Conservation (phyloP, 495 filamentous ascomycete genomes). For the Apiosordaria backusii region DNA sequence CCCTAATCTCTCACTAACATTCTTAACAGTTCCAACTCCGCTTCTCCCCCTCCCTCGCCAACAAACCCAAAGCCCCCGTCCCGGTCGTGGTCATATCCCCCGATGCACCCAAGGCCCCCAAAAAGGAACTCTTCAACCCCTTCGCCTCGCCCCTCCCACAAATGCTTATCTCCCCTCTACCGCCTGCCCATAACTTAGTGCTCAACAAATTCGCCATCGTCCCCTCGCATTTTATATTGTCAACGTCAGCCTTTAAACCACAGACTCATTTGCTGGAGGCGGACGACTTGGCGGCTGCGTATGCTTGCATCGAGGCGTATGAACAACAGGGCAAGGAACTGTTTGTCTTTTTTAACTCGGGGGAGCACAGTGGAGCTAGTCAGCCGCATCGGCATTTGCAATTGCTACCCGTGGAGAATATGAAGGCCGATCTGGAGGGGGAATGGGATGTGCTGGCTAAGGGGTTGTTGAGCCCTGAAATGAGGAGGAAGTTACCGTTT, state of each 20-base stretch:
- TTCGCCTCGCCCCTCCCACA: conserved; percentile 64
- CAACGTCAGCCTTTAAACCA: conserved; percentile 60
- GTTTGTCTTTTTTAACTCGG: conserved; percentile 83
- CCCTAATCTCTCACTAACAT: not conserved
- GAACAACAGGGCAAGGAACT: conserved; percentile 44
- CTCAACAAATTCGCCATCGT: conserved; percentile 84
- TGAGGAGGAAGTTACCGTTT: conserved; percentile 33
- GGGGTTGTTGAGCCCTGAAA: conserved; percentile 25
- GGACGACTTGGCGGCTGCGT: conserved; percentile 62
- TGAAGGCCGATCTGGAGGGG: conserved; percentile 50
- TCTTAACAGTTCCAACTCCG: conserved; percentile 64
- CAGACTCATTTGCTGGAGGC: conserved; percentile 67
- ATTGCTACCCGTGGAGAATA: conserved; percentile 66
- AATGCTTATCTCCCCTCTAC: conserved; percentile 59
- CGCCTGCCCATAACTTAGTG: conserved; percentile 60
- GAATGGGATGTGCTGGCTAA: conserved; percentile 56
- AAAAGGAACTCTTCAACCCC: conserved; percentile 50
- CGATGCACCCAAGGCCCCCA: not conserved
- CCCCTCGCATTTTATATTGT: conserved; percentile 73
- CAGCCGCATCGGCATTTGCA: conserved; percentile 80
- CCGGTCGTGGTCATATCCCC: conserved; percentile 9
- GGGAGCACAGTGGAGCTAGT: conserved; percentile 69
- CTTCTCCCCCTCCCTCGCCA: conserved; percentile 70
- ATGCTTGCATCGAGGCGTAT: conserved; percentile 63
- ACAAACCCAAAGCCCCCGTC: conserved; percentile 59